Base-by-base conservation (phyloP, 169 alveolate species). In the Nephromyces sp. region DNA sequence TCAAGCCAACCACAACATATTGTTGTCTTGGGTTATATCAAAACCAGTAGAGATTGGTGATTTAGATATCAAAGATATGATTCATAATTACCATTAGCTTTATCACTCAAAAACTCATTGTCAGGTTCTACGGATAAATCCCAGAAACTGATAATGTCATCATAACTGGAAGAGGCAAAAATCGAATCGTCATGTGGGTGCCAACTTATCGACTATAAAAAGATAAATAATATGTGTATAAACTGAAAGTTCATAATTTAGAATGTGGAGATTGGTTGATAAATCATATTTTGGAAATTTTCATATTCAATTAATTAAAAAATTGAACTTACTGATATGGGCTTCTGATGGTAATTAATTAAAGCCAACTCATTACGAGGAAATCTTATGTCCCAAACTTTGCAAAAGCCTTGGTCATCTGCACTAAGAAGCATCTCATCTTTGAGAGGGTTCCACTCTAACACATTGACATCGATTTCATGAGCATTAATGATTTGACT, bases 181-280 rank as follows among this genome's bases (percentile, higher is more conserved):
- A 27, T 8, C 15, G 76, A 75, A 35, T 75, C 76, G 65, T 75
- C 81, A 21, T 53, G 31, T 29, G 81, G 81, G 53, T 75, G 75
- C 81, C 81, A 75, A 35, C 57, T 67, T 52, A 75, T 70, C 51
- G 76, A 74, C 80, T 74, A 70, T 61, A 51, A 4, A 5, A 22
- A 61, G 28, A n/a, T 32, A 65, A 2, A 32, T 27, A 53, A 8
- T 2, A 29, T 25, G 5, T 32, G 34, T 25, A 53, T 3, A 29
- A 5, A 2, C 66, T 32, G 15, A 15, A 15, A 15, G 15, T 15
- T 15, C 57, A 15, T 15, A 15, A 15, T 15, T 15, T 43, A 15
- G 57, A 15, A 15, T 15, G 57, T 43, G 57, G 15, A 15, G 15
- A 15, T 43, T 15, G 15, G 57, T 43, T 15, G 15, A 15, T 15